Base-by-base conservation (phyloP, 2,329 filamentous ascomycete species). In the Geosmithia flava region DNA sequence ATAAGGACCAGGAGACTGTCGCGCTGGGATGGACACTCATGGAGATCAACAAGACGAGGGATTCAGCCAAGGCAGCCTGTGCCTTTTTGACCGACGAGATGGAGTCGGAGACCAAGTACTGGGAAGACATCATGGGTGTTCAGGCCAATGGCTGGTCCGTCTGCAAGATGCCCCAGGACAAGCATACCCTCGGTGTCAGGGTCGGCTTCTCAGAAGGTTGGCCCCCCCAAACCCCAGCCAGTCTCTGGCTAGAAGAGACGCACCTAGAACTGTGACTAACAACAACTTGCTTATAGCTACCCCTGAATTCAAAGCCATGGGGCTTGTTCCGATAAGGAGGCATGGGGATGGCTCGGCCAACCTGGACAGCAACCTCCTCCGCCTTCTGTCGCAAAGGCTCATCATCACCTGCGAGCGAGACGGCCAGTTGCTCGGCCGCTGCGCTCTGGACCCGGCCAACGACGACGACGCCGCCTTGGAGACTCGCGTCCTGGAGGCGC, bases 111-210 rank as follows among this genome's bases (percentile, higher is more conserved):
- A 83, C 82, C 2, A 83, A 76, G 56, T 98, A 95, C 63, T 98
- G 93, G 93, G 77, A 85, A 48, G 84, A 95, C 56, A 77, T 97
- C 2, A 69, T 95, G 44, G 78, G 81, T 10, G 81, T 97, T 43
- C 88, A 84, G 53, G 79, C 88, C 54, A 83, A 81, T 48, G 89
- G 90, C 4, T 98, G 93, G 91, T 83, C 85, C 19, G 70, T 97
- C 17, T 91, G 84, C 55, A 78, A 85, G 45, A 69, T 93, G 41
- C 87, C 88, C 0, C 72, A 81, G 7, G 82, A 91, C 55, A 73
- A 74, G 46, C 80, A 87, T 55, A 82, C 81, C 0, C 72, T 97
- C 46, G 89, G 85, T 19, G 91, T 97, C 37, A 81, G 86, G 53
- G 96, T 91, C 64, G 93, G 91, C 7, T 95, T 95, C 59, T 75